Evolutionary conservation across 345 rosid genomes (phyloP).

Genomic region (Melastoma malabathricum): DNA sequence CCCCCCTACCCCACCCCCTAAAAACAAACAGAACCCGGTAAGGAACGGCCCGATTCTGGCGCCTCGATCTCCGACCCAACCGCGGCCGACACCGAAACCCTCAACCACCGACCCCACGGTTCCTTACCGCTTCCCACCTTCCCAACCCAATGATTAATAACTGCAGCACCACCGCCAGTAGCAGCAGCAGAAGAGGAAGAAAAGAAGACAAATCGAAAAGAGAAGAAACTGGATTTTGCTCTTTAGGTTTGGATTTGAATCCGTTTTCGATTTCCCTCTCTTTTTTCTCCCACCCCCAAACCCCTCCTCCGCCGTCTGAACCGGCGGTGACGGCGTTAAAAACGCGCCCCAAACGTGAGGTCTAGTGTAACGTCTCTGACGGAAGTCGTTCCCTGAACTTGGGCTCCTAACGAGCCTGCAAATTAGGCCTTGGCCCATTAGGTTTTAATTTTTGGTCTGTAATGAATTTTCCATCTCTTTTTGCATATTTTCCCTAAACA

Average conservation of each 20-base stretch:
- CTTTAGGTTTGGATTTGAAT: slow-evolving; percentile 13
- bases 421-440: too few relatives aligned
- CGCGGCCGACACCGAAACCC: too few relatives aligned
- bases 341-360: neutral
- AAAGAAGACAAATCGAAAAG: slow-evolving; percentile 2
- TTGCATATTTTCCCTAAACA: too few relatives aligned
- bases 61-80: too few relatives aligned
- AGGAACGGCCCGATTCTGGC: neutral
- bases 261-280: slow-evolving; percentile 39
- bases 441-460: too few relatives aligned
- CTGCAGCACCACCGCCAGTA: slow-evolving; percentile 6
- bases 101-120: neutral
- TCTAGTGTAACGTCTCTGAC: neutral
- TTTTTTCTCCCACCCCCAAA: slow-evolving; percentile 21
- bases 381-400: neutral
- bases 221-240: slow-evolving; percentile 1
- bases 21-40: neutral
- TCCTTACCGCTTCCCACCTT: neutral
- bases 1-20: neutral
- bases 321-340: slow-evolving; percentile 2
- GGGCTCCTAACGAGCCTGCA: neutral
- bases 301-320: slow-evolving; percentile 12
- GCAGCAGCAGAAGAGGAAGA: neutral
- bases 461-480: too few relatives aligned
- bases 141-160: neutral